Evolutionary conservation across 768 basidiomycete genomes (phyloP), one percentile per base, ranked within the genome.

Genomic region (Calocybe cyanea): DNA sequence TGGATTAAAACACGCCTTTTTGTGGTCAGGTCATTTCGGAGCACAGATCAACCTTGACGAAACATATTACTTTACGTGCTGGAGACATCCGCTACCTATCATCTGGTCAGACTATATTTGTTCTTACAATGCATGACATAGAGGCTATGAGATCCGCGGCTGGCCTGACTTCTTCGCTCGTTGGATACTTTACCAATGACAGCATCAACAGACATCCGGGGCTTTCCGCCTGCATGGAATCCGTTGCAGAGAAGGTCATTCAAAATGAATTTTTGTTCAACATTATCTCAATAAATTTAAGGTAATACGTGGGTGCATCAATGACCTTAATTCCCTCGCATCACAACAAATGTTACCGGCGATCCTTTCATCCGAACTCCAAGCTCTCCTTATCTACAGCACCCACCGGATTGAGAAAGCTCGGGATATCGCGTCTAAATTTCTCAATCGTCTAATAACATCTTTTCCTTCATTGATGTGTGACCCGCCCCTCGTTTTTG

Each of bases 401-500:
- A 91, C 90, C 2, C 90, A 94, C 64, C 80, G 91, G 21, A 80
- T 90, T 47, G 71, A 78, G 24, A 89, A 87, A 60, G 87, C 86
- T 41, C 76, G 95, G 25, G 85, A 87, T 25, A 73, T 92, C 23
- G 89, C 94, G 1, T 75, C 83, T 33, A 85, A 80, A 63, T 96
- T 88, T 59, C 75, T 97, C 20, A 81, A 92, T 64, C 78, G 83
- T 31, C 70, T 98, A 32, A 84, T 98, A 52, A 85, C 83, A 7
- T 90, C 87, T 1, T 97, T 97, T 65, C 93, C 96, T 1, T 92
- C 93, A 11, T 70, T 99, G 40, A 87, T 96, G 80, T 98, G 95
- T 64, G 87, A 94, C 57, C 79, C 85, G 3, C 75, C 83, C 8
- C 75, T 98, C 10, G 87, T 98, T 5, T 92, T 86, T 53, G 81